These are phyloP conservation scores for Aspergillus fischeri DNA, from an alignment of 2,329 filamentous ascomycete species.

Conservation along the genomic window DNA sequence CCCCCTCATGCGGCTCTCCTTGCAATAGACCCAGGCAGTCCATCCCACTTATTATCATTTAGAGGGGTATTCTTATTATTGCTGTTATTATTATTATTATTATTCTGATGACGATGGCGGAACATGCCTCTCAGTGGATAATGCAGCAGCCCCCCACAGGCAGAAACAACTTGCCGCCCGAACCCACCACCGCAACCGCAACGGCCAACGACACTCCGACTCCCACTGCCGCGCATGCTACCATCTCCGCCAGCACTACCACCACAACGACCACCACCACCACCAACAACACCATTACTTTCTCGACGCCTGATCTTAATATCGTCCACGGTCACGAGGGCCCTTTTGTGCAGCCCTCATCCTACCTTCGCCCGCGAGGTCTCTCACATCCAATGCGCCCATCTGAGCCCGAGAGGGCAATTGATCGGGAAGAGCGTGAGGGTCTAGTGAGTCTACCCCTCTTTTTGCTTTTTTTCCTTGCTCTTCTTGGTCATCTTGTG, in stretches of 20 bases:
- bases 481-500: conserved; percentile 3
- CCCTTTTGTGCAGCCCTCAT: conserved; percentile 47
- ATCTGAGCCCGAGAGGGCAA: conserved; percentile 39
- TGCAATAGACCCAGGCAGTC: conserved; percentile 3
- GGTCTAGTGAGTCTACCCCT: conserved; percentile 41
- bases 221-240: conserved; percentile 1
- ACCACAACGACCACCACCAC: conserved; percentile 4
- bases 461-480: conserved; percentile 1
- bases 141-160: conserved; percentile 17
- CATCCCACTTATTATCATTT: not conserved
- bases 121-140: conserved; percentile 16
- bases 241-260: conserved; percentile 9
- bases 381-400: conserved; percentile 40
- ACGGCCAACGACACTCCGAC: conserved; percentile 4
- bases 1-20: conserved; percentile 6
- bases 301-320: conserved; percentile 6
- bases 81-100: not conserved
- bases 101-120: conserved; percentile 16
- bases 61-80: not conserved
- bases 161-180: conserved; percentile 22
- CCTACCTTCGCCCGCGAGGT: conserved; percentile 41
- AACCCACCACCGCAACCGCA: conserved; percentile 5
- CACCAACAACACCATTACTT: conserved; percentile 1
- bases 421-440: conserved; percentile 48
- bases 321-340: conserved; percentile 38